Conservation (phyloP, 495 filamentous ascomycete species). For the Letharia columbiana region DNA sequence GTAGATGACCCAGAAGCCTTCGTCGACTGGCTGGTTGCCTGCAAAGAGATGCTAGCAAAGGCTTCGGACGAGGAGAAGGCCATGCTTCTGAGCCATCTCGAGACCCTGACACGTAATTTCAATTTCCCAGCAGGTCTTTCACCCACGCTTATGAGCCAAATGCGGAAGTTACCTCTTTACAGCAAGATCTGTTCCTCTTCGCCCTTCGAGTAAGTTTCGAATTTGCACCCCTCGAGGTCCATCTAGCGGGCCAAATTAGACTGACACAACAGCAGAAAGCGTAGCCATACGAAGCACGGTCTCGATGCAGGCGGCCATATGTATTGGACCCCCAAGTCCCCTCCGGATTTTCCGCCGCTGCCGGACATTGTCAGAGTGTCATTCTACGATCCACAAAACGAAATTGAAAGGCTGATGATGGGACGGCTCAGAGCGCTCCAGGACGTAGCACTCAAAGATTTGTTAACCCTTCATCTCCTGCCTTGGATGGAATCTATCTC, state of each 20-base stretch:
- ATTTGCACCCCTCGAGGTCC: background rate
- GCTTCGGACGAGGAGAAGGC: constrained; percentile 1
- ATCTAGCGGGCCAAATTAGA: background rate
- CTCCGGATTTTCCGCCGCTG: constrained; percentile 11
- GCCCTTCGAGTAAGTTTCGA: constrained; percentile 11
- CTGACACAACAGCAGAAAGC: background rate
- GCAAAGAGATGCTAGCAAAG: background rate
- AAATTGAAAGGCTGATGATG: constrained; percentile 6
- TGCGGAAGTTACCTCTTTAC: constrained; percentile 18
- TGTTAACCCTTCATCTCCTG: constrained; percentile 11
- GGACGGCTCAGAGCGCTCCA: constrained; percentile 6
- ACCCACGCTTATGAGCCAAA: background rate
- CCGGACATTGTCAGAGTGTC: constrained; percentile 11
- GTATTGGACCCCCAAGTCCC: background rate
- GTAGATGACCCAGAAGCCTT: background rate
- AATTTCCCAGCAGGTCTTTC: background rate
- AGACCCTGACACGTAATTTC: background rate
- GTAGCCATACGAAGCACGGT: background rate
- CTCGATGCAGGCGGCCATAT: background rate
- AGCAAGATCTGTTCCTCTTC: background rate
- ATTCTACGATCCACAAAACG: constrained; percentile 13
- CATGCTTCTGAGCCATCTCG: constrained; percentile 11
- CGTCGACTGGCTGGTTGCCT: constrained; percentile 13
- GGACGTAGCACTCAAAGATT: background rate
- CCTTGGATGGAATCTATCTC: constrained; percentile 5